These are phyloP conservation scores for Mycena vitilis DNA, from an alignment of 768 basidiomycete genomes.

Conservation along the genomic window DNA sequence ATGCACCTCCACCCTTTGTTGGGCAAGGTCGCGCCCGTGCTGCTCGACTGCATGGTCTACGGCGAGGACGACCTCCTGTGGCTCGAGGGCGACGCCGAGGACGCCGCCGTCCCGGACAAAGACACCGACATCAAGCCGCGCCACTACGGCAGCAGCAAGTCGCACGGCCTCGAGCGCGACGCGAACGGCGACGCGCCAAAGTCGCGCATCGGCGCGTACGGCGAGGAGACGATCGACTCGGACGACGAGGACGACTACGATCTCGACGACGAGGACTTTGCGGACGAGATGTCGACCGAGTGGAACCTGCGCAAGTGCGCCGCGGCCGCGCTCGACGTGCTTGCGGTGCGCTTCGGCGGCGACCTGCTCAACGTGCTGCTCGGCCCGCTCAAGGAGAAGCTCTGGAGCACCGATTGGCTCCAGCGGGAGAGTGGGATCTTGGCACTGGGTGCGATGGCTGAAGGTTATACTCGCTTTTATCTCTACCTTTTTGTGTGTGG, in stretches of 20 bases:
- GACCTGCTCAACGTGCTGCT: conserved; percentile 91
- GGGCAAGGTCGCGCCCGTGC: conserved; percentile 90
- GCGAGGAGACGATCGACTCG: conserved; percentile 83
- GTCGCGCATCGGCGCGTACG: conserved; percentile 71
- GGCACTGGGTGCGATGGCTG: conserved; percentile 97
- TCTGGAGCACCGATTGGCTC: conserved; percentile 94
- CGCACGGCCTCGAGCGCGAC: conserved; percentile 88
- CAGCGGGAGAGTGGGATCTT: conserved; percentile 96
- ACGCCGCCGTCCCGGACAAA: conserved; percentile 91
- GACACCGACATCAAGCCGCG: conserved; percentile 97
- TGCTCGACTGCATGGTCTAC: conserved; percentile 98
- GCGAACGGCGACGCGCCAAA: conserved; percentile 56
- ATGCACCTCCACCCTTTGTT: conserved; percentile 88
- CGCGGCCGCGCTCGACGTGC: conserved; percentile 95
- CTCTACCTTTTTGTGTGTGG: conserved; percentile 6
- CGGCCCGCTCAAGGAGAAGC: conserved; percentile 89
- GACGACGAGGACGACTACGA: conserved; percentile 93
- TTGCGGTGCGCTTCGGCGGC: conserved; percentile 92
- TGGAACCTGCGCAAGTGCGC: conserved; percentile 99
- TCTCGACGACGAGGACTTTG: conserved; percentile 90
- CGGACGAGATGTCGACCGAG: conserved; percentile 96
- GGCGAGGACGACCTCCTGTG: conserved; percentile 96
- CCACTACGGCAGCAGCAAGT: conserved; percentile 82
- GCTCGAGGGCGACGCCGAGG: conserved; percentile 92
- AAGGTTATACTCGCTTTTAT: conserved; percentile 65